phyloP scores from a whole-genome alignment of 2,329 filamentous ascomycete species.

The Fusarium globosum region DNA sequence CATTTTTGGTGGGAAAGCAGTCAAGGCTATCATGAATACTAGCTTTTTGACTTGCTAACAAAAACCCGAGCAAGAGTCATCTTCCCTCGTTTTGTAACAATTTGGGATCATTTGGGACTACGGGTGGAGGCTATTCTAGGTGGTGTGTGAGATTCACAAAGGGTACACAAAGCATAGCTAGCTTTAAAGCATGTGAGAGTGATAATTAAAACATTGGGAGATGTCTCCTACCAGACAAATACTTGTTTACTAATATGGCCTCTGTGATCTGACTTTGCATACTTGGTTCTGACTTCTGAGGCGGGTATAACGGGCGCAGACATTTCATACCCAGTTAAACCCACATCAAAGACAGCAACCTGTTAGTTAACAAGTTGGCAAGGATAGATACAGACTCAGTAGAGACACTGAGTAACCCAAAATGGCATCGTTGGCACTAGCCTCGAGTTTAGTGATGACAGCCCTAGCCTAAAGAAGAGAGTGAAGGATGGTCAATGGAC shows the following conservation, averaged over 20 bases:
- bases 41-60: constrained; percentile 25
- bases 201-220: constrained; percentile 29
- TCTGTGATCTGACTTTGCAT: not conserved
- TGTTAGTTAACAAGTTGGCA: constrained; percentile 11
- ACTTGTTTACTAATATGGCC: not conserved
- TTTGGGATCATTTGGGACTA: constrained; percentile 33
- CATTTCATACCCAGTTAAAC: not conserved
- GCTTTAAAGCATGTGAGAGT: constrained; percentile 21
- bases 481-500: constrained; percentile 23
- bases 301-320: constrained; percentile 27
- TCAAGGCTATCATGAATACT: constrained; percentile 30
- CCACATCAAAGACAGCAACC: constrained; percentile 27
- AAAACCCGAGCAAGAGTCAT: constrained; percentile 35
- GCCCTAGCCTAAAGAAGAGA: constrained; percentile 26
- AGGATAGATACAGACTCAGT: constrained; percentile 14
- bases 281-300: constrained; percentile 13
- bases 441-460: constrained; percentile 37
- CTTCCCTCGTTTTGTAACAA: constrained; percentile 39
- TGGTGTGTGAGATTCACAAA: constrained; percentile 26
- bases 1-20: constrained; percentile 36
- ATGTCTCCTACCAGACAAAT: constrained; percentile 19
- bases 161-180: constrained; percentile 22
- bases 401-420: constrained; percentile 5
- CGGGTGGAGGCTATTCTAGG: constrained; percentile 20
- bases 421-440: constrained; percentile 36